Base-by-base conservation (phyloP, 2,329 filamentous ascomycete genomes). In the Penicillium sp. region DNA sequence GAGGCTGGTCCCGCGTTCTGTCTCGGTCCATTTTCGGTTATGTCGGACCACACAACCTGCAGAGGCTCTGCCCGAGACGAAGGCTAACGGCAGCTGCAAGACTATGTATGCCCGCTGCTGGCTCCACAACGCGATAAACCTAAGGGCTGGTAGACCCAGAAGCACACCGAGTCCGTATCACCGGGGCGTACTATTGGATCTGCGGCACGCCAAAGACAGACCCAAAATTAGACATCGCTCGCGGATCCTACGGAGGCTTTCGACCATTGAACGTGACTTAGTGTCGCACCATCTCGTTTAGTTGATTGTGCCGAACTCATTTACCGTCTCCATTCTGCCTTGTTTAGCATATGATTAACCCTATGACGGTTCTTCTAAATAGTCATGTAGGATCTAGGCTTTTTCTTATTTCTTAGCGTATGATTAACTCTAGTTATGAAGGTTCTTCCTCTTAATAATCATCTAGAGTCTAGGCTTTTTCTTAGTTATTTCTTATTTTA, bases 81-180 rank as follows among this genome's bases (percentile, higher is more conserved):
- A 52, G 41, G 23, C 43, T 38, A 29, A 44, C 47, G 48, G 47
- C 39, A 47, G 42, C 44, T 46, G 6, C 44, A 42, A 31, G 35
- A 51, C 50, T 52, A 50, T 49, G 20, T 44, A 44, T 18, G 15
- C 15, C 15, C 45, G 37, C 35, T 27, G 42, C 44, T 20, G 42
- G 51, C 46, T 53, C 57, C 57, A 59, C 56, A 51, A 44, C 28
- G 42, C 49, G 53, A 56, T 56, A 45, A 48, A 54, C 49, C 50
- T 51, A n/a, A 42, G 49, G 40, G 46, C 50, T 48, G 41, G 52
- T 23, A 45, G 46, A 53, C 45, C 24, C 41, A 51, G 49, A 35
- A 40, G n/a, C 24, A 46, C 39, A 44, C 39, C 32, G 44, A 40
- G 39, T 42, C 38, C 49, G 42, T 52, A 40, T 54, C 28, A 29